Base-by-base conservation (phyloP, 495 filamentous ascomycete genomes). In the Penicillium chermesinum region DNA sequence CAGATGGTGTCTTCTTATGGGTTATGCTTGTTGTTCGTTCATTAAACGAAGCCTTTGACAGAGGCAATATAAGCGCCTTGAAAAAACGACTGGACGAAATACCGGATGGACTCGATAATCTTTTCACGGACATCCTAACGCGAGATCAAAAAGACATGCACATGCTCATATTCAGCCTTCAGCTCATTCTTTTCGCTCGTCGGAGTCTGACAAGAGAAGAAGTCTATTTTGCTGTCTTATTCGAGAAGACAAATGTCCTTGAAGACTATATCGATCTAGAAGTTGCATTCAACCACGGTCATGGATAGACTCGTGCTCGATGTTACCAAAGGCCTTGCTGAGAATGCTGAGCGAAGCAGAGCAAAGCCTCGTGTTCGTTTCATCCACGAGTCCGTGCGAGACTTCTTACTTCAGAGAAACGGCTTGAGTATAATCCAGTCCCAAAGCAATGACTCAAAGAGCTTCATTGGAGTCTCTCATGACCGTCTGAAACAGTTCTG, bases 1-100 rank as follows among this genome's bases (percentile, higher is more conserved):
- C 73, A 20, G 52, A 61, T 4, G 71, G 74, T 1, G 49, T 77
- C 8, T 79, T 79, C 33, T 65, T 77, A 52, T 79, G 73, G 75
- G 64, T 72, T n/a, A 63, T 71, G 1, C 49, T 75, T 1, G 71
- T 77, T 16, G 64, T 72, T 8, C 58, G 65, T 2, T 74, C 75
- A 10, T 50, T 78, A 7, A 75, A 72, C 44, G 60, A 55, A 14
- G 69, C 73, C 42, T 55, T 64, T 45, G 50, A 38, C 15, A 43
- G 59, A 1, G 62, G 58, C 33, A 49, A 41, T 7, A 41, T 64
- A 17, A 5, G 4, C 25, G 36, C 44, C 16, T 39, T 67, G 2
- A 42, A 49, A 17, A 50, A 49, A 39, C 51, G 61, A 41, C 65
- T 75, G 4, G 43, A 34, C 30, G 59, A 66, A 41, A 55, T 73